Base-by-base conservation (phyloP, 2,329 filamentous ascomycete species). In the Esteya vermicola region DNA sequence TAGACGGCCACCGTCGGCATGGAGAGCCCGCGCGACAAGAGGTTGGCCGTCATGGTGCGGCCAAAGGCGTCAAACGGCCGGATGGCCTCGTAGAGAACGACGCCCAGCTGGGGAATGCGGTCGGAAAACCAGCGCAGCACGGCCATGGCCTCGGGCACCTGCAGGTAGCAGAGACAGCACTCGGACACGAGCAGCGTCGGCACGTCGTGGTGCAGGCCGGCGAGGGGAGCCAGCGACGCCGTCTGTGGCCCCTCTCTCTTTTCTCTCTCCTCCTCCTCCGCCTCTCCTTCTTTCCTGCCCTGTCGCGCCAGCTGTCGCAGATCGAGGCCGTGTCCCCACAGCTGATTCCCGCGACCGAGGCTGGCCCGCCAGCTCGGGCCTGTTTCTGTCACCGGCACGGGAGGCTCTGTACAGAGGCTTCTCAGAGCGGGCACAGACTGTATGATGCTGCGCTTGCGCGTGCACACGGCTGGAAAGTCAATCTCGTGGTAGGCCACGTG, bases 101-200 rank as follows among this genome's bases (percentile, higher is more conserved):
- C 60, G 57, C 70, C 50, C 47, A 77, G 41, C n/a, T 16, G 21
- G 10, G 18, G 9, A 28, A 75, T 70, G 18, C 57, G 61, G 3
- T 64, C 58, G 14, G 69, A 65, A 51, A 89, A 85, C 56, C 75
- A 78, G 14, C 64, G 57, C 19, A 93, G 58, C 5, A 89, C 75
- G 2, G 62, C 59, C 28, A 68, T 65, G 0, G 86, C 80, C 38
- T 78, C 70, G 0, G 68, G 52, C 0, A 78, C 69, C 9, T 78
- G 68, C 1, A 98, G 71, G 53, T 98, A 98, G 56, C 91, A 85
- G 25, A 98, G 70, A 55, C 91, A 98, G 67, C 91, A 96, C 59
- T 98, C 91, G 0, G 89, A 96, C 7, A 98, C 68, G 20, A 98
- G 60, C 9, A 98, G 62, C 0, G 91, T 98, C 0, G 91, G 85